A percentile compares a stretch with the other conserved stretches of the same genome.
These are phyloP conservation scores for Phlebopus sp. DNA, from an alignment of 1,284 basidiomycete genomes.

Conservation along the genomic window DNA sequence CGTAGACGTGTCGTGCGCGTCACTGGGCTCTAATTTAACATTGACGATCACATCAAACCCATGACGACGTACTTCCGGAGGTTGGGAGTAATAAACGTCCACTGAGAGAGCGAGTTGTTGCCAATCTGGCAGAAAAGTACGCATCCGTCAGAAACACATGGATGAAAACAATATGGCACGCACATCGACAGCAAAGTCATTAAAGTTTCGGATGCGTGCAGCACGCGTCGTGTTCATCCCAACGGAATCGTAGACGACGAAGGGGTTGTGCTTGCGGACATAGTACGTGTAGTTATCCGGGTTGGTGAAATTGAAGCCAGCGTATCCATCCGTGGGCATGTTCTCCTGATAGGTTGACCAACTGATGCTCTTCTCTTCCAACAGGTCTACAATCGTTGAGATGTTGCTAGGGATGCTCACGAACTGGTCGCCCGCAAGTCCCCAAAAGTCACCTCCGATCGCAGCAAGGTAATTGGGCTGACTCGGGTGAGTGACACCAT, in stretches of 20 bases:
- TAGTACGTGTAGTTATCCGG: conserved; percentile 46
- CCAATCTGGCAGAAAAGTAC: conserved; percentile 15
- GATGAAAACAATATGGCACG: background rate
- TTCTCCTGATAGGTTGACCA: conserved; percentile 62
- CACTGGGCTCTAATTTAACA: conserved; percentile 29
- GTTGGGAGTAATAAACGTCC: conserved; percentile 68
- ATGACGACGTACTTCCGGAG: conserved; percentile 31
- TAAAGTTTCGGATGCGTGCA: conserved; percentile 61
- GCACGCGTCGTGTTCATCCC: conserved; percentile 41
- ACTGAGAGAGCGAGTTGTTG: conserved; percentile 54
- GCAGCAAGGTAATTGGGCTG: conserved; percentile 60
- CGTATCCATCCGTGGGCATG: conserved; percentile 55
- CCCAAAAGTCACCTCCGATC: conserved; percentile 59
- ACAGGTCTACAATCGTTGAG: conserved; percentile 60
- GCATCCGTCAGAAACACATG: background rate
- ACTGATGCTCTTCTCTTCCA: conserved; percentile 56
- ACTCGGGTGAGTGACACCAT: conserved; percentile 62
- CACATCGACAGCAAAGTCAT: conserved; percentile 56
- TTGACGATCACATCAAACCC: background rate
- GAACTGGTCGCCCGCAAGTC: conserved; percentile 49
- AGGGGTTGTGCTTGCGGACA: conserved; percentile 61
- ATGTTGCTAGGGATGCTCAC: conserved; percentile 39
- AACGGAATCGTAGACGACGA: conserved; percentile 52
- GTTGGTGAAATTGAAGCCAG: conserved; percentile 47
- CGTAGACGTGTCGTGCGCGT: conserved; percentile 55